A percentile compares a stretch with the other conserved stretches of the same genome.
phyloP scores from a whole-genome alignment of 208 protist species.

The Leishmania martiniquensis region DNA sequence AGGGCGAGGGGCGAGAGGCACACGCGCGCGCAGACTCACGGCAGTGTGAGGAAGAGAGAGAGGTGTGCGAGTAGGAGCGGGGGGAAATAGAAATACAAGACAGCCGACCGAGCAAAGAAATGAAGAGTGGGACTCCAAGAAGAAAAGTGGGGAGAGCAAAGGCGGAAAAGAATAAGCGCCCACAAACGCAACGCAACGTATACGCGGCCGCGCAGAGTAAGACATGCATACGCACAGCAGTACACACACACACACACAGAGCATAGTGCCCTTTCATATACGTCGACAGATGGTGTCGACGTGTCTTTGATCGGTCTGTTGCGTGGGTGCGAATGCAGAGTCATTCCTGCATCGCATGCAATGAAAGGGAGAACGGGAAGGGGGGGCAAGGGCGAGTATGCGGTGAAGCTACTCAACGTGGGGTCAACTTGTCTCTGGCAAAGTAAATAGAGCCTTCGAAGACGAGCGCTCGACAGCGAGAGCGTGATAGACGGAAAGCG shows the following conservation, averaged over 20 bases:
- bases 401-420: background rate
- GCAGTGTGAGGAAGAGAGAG: background rate
- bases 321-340: background rate
- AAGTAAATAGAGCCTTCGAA: background rate
- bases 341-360: background rate
- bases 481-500: background rate
- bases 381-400: background rate
- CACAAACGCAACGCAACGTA: background rate
- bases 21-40: background rate
- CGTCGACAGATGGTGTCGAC: background rate
- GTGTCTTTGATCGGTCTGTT: background rate
- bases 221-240: background rate
- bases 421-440: background rate
- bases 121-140: background rate
- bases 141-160: background rate
- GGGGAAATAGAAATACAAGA: background rate
- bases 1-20: background rate
- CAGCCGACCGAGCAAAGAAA: background rate
- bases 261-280: background rate
- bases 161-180: background rate
- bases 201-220: too few species aligned
- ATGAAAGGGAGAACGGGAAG: background rate
- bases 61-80: background rate
- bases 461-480: too few species aligned
- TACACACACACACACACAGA: background rate